Percentiles rank a stretch among this genome's conserved stretches.
Conservation (phyloP, 2,329 filamentous ascomycete genomes). For the Fusarium tanahbumbuense region DNA sequence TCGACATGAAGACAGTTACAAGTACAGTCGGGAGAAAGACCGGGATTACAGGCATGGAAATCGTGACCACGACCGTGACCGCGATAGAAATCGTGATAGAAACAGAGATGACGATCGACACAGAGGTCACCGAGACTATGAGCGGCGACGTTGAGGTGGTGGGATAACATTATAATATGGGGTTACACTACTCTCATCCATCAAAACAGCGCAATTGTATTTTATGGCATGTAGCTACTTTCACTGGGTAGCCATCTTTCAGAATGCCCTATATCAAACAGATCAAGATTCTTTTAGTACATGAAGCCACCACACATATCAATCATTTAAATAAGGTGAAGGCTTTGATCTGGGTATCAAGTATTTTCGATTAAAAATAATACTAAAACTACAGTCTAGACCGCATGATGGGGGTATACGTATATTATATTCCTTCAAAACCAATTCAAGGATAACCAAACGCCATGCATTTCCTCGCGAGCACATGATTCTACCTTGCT, state of each 20-base stretch:
- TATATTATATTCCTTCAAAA: constrained; percentile 21
- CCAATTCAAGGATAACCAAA: constrained; percentile 12
- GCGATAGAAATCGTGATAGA: constrained; percentile 22
- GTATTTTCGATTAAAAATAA: constrained; percentile 28
- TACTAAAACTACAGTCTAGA: constrained; percentile 26
- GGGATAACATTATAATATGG: not conserved
- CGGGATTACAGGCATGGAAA: constrained; percentile 53
- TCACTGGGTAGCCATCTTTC: not conserved
- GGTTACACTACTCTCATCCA: not conserved
- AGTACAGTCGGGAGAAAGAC: constrained; percentile 55
- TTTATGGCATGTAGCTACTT: not conserved
- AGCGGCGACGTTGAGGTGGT: constrained; percentile 39
- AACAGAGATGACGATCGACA: constrained; percentile 39
- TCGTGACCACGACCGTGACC: constrained; percentile 34
- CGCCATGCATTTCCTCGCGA: constrained; percentile 21
- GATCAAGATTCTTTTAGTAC: constrained; percentile 3
- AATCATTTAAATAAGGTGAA: not conserved
- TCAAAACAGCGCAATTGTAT: constrained; percentile 1
- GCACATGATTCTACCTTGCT: constrained; percentile 21
- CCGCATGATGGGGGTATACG: constrained; percentile 24
- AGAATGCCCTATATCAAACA: constrained; percentile 10
- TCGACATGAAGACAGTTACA: constrained; percentile 60
- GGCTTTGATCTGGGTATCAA: not conserved
- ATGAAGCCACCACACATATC: not conserved
- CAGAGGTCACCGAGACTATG: constrained; percentile 40